A percentile compares a stretch with the other conserved stretches of the same genome.
phyloP scores from a whole-genome alignment of 148 eudicot species.

The Rhododendron williamsianum region DNA sequence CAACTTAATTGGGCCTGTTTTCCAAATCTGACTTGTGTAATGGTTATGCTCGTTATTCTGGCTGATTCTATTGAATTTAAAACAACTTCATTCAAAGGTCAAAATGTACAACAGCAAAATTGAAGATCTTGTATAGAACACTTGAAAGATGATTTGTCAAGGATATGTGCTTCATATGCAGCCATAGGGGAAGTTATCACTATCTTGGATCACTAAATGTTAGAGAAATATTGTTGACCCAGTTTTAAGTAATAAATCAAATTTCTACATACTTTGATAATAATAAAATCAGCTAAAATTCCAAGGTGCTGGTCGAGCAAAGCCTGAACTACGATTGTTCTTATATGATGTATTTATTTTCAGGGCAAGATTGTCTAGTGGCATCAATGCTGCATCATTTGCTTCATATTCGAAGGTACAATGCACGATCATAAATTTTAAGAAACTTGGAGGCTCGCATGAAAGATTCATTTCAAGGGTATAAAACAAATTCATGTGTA shows the following conservation, averaged over 20 bases:
- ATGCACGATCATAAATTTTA: neutral
- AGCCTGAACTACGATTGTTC: neutral
- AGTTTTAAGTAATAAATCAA: neutral
- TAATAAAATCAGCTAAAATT: neutral
- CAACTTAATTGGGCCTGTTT: neutral
- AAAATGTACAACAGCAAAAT: neutral
- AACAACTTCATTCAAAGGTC: neutral
- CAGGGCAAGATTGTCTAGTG: neutral
- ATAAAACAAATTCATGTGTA: neutral
- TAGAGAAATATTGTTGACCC: neutral
- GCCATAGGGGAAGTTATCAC: neutral
- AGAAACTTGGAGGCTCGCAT: neutral
- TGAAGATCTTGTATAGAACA: neutral
- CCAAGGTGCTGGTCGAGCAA: neutral
- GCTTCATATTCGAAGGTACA: neutral
- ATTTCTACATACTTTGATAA: neutral
- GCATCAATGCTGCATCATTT: constrained; percentile 10
- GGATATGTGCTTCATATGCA: neutral
- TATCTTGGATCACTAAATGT: neutral
- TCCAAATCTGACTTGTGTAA: neutral
- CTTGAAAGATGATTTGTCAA: neutral
- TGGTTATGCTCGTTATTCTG: neutral
- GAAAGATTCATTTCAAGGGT: neutral
- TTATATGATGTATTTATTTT: neutral
- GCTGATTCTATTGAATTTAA: neutral